A percentile compares a stretch with the other conserved stretches of the same genome.
phyloP scores from a whole-genome alignment of 2,329 filamentous ascomycete species.

The Laburnicola sp. region DNA sequence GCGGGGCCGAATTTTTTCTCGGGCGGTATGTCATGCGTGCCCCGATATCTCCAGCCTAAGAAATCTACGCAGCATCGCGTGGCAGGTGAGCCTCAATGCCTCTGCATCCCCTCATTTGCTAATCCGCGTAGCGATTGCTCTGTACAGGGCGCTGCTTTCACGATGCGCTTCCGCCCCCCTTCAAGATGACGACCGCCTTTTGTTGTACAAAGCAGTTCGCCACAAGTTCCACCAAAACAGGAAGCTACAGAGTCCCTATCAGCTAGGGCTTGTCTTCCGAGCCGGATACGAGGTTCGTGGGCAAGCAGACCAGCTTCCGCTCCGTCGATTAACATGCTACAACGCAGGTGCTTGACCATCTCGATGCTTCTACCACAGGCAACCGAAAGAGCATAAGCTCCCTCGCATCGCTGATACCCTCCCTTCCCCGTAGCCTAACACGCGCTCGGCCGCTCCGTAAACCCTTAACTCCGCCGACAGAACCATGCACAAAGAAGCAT shows the following conservation, averaged over 20 bases:
- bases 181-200: slow-evolving; percentile 54
- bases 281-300: slow-evolving; percentile 66
- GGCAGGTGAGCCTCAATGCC: slow-evolving; percentile 48
- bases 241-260: slow-evolving; percentile 60
- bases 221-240: slow-evolving; percentile 66
- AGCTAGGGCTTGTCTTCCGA: slow-evolving; percentile 64
- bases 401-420: slow-evolving; percentile 42
- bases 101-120: slow-evolving; percentile 1
- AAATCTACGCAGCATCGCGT: slow-evolving; percentile 55
- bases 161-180: slow-evolving; percentile 60
- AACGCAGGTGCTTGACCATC: too few species aligned
- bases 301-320: not conserved
- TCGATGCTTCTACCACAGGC: slow-evolving; percentile 47
- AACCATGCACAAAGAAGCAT: slow-evolving; percentile 19
- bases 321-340: too few species aligned
- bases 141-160: slow-evolving; percentile 71
- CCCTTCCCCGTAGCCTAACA: slow-evolving; percentile 43
- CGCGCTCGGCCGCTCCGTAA: slow-evolving; percentile 16
- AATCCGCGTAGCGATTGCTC: slow-evolving; percentile 61
- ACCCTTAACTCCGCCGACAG: slow-evolving; percentile 9
- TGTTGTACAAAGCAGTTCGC: slow-evolving; percentile 62
- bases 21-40: too few species aligned
- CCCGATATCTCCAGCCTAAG: slow-evolving; percentile 50
- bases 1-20: too few species aligned
- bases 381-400: slow-evolving; percentile 27